Evolutionary conservation across 345 rosid genomes (phyloP), one percentile per base, ranked within the genome.

Genomic region (Luvunga scandens): DNA sequence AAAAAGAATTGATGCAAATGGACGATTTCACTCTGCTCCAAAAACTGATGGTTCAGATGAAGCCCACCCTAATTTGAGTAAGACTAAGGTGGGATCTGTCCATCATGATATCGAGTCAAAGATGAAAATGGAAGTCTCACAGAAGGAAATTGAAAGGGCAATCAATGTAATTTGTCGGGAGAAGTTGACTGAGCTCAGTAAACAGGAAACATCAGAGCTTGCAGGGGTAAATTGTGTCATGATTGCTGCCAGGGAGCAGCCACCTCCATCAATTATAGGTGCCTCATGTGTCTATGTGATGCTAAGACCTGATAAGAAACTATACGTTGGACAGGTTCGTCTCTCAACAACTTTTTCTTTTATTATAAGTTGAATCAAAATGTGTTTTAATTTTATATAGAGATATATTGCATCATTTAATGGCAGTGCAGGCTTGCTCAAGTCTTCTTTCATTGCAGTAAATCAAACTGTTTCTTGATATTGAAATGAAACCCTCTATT

Each of bases 241-340:
- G 5, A 84, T 95, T 71, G 94, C 90, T 75, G 90, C 88, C 36
- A 85, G 93, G 83, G 94, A 96, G 81, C 94, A 86, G 79, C 99
- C 99, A 12, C 98, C 98, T 81, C 99, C 99, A 57, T 92, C 98
- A n/a, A 84, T 92, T 42, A 85, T 94, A 19, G 95, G 97, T 66
- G 85, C 91, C 83, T 96, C 99, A 25, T 87, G 95, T 7, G 97
- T 94, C 71, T 96, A 96, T 76, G 87, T 96, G 79, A 96, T 96
- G 97, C 81, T 82, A 68, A 87, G 92, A 81, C 92, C 94, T 4
- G 98, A 93, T 81, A 85, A 86, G 75, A 92, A 80, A 82, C 81
- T 94, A 71, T 96, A 96, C 73, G 87, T 96, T 19, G 99, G 99
- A 87, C 91, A 88, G 98, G 99, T 92, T 81, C 67, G 64, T 79